These are phyloP conservation scores for Penicillium freii DNA, from an alignment of 2,329 filamentous ascomycete species.

Conservation along the genomic window DNA sequence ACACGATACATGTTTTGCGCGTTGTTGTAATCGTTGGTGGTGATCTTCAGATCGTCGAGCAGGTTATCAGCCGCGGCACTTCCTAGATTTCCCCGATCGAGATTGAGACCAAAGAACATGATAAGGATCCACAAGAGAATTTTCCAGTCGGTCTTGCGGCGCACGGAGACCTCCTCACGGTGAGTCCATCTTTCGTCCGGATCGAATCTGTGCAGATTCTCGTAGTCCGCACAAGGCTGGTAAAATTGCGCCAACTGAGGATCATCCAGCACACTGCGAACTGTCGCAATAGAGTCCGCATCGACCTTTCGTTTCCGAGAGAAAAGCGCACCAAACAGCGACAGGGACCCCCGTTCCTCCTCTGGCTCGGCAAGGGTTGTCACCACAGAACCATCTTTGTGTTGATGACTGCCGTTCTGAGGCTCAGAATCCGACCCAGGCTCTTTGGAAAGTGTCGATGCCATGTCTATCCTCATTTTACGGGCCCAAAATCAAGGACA, in stretches of 20 bases:
- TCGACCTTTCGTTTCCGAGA: slow-evolving; percentile 9
- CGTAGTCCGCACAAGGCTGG: slow-evolving; percentile 28
- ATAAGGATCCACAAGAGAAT: slow-evolving; percentile 45
- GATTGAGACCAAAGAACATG: slow-evolving; percentile 43
- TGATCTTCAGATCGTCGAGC: slow-evolving; percentile 26
- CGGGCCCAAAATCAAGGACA: neutral
- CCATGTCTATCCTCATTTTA: neutral
- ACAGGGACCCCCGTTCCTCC: neutral
- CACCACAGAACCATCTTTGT: neutral
- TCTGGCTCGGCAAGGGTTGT: slow-evolving; percentile 6
- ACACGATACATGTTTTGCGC: slow-evolving; percentile 32
- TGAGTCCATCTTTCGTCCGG: slow-evolving; percentile 31
- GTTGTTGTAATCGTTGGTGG: slow-evolving; percentile 35
- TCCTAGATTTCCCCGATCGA: slow-evolving; percentile 30
- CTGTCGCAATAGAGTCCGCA: slow-evolving; percentile 22
- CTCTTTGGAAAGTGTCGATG: neutral
- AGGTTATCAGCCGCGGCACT: slow-evolving; percentile 30
- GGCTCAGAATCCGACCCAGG: neutral
- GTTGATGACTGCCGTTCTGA: neutral
- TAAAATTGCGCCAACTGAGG: slow-evolving; percentile 37
- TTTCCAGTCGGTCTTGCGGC: slow-evolving; percentile 32
- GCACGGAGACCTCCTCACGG: slow-evolving; percentile 24
- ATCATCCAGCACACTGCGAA: slow-evolving; percentile 45
- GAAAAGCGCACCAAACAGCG: slow-evolving; percentile 28
- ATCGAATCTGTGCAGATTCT: slow-evolving; percentile 41